These are phyloP conservation scores for Austroboletus novae-zelandiae DNA, from an alignment of 1,284 basidiomycete species.

Conservation along the genomic window DNA sequence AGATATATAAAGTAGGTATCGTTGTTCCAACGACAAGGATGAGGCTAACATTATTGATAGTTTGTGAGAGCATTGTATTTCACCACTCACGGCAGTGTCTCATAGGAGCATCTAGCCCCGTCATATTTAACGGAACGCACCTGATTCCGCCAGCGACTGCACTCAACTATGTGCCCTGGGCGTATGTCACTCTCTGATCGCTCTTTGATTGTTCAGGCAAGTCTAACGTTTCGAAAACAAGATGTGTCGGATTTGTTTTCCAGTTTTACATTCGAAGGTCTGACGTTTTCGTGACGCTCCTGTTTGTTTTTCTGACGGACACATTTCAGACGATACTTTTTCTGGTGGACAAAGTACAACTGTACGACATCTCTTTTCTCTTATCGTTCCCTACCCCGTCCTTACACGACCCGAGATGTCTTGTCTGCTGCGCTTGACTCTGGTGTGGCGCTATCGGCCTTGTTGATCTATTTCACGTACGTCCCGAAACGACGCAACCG, in stretches of 20 bases:
- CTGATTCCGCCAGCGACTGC: conserved; percentile 41
- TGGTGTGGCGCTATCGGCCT: conserved; percentile 47
- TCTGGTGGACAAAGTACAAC: conserved; percentile 75
- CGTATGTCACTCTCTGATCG: conserved; percentile 18
- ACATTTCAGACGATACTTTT: conserved; percentile 54
- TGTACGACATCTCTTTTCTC: conserved; percentile 31
- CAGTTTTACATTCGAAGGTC: conserved; percentile 56
- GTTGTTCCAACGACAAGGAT: neutral
- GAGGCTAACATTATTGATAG: conserved; percentile 6
- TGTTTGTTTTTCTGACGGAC: too few relatives aligned
- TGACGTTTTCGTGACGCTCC: too few relatives aligned
- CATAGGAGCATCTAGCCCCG: conserved; percentile 17
- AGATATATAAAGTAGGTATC: conserved; percentile 45
- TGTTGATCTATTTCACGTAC: conserved; percentile 52
- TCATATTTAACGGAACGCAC: conserved; percentile 35
- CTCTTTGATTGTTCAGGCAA: neutral
- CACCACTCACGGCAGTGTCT: neutral
- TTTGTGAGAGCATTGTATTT: conserved; percentile 18
- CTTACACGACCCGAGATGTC: conserved; percentile 39
- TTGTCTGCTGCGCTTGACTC: conserved; percentile 60
- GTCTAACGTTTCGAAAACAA: neutral
- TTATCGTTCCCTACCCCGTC: fast-evolving
- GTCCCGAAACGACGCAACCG: conserved; percentile 8
- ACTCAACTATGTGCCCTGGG: conserved; percentile 43
- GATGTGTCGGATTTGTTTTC: conserved; percentile 55